Base-by-base conservation (phyloP, 257 asterid species). In the Lycium ferocissimum region DNA sequence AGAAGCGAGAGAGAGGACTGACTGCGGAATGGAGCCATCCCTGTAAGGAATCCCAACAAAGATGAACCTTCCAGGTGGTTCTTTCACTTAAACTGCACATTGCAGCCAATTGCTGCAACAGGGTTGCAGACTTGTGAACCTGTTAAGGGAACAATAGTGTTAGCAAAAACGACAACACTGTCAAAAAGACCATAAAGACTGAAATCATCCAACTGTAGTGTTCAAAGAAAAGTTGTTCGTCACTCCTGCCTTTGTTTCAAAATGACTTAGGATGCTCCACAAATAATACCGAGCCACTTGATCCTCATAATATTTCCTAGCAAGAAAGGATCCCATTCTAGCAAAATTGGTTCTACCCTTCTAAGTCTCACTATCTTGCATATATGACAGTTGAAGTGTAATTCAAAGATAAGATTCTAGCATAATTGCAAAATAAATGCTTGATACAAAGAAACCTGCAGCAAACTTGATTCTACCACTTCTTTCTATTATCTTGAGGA, bases 41-140 rank as follows among this genome's bases (percentile, higher is more conserved):
- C 47, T 90, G 94, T 58, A 95, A 85, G 47, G 85, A 87, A 81
- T 94, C 93, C 96, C 96, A 92, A 92, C 96, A 85, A 84, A 95
- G 88, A 84, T 88, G 79, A 87, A 88, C 88, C 79, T 91, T 93
- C 92, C 92, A 87, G 75, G 86, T 67, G 86, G 91, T 89, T 87
- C 93, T 87, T 86, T 91, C 98, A 85, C 97, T 91, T 89, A 95
- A 86, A 88, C 91, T 90, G 93, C 98, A 95, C 71, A 93, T 83
- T 85, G 96, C 95, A 81, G 94, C 98, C 89, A 94, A 86, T 83
- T 85, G 96, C 85, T 94, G 98, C 85, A 95, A 88, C 84, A 95
- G 90, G 59, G 94, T 91, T 10, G 97, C 93, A 2, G 93, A 86
- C 87, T 95, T 94, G 87, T 95, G 98, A 88, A 95, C 98, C 98